Evolutionary conservation across 805 yeast species (phyloP).

Genomic region (Wickerhamomyces mucosus): DNA sequence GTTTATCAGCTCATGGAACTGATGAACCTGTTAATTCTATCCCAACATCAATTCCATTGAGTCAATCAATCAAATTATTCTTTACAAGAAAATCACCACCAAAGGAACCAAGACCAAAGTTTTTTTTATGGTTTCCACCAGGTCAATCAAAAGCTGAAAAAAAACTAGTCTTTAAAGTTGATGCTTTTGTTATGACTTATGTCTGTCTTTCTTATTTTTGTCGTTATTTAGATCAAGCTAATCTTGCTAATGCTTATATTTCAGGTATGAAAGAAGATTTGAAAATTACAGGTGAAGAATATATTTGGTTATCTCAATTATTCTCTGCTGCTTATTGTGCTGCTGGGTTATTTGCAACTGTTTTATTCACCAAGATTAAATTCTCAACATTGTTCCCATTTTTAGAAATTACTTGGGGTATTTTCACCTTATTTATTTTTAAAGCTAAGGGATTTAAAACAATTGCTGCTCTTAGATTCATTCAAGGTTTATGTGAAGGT

Average conservation of each 20-base stretch:
- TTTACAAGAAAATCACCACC: conserved; percentile 10
- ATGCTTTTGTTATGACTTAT: conserved; percentile 8
- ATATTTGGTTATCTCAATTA: conserved; percentile 16
- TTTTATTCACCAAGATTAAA: conserved; percentile 3
- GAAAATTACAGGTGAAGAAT: conserved; percentile 38
- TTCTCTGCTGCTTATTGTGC: conserved; percentile 4
- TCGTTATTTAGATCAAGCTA: conserved; percentile 10
- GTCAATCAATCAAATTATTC: conserved; percentile 7
- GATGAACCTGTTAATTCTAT: conserved; percentile 1
- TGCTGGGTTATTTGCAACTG: conserved; percentile 2
- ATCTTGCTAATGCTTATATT: conserved; percentile 42
- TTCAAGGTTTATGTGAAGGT: conserved; percentile 34
- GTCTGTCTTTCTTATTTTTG: conserved; percentile 14
- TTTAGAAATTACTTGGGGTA: conserved; percentile 21
- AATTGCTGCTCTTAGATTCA: conserved; percentile 45
- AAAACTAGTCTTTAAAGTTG: conserved; percentile 11
- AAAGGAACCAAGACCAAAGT: conserved; percentile 3
- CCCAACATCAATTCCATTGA: conserved; percentile 8
- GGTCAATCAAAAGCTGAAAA: conserved; percentile 8
- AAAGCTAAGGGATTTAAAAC: conserved; percentile 1
- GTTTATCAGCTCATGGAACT: not conserved
- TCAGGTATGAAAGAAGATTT: conserved; percentile 46
- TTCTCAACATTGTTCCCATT: conserved; percentile 4
- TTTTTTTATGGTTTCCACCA: conserved; percentile 15
- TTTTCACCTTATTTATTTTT: conserved; percentile 36